Evolutionary conservation across 1,139 yeast species (phyloP).

Genomic region (Taiozyma sp.): DNA sequence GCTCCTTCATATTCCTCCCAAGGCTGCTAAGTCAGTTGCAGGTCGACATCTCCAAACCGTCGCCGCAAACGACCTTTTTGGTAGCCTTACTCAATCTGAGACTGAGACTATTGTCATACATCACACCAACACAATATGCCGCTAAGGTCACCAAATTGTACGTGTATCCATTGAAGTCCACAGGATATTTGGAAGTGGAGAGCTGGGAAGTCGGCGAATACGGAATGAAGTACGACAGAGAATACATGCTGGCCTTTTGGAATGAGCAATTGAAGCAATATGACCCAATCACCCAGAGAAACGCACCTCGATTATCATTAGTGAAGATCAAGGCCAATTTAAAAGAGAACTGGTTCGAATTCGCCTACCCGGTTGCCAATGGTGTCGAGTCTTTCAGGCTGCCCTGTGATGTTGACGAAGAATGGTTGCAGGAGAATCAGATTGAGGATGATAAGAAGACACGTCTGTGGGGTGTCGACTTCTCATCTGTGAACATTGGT

Average conservation of each 20-base stretch:
- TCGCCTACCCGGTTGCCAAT: conserved; percentile 24
- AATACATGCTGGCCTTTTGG: conserved; percentile 32
- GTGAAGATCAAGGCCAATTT: conserved; percentile 26
- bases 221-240: conserved; percentile 40
- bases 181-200: conserved; percentile 30
- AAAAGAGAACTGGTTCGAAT: conserved; percentile 23
- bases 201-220: conserved; percentile 31
- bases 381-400: conserved; percentile 20
- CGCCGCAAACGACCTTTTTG: neutral
- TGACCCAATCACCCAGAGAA: conserved; percentile 31
- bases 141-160: conserved; percentile 27
- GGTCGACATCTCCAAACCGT: neutral
- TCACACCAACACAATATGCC: neutral
- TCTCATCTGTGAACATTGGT: conserved; percentile 21
- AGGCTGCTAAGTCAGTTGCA: neutral
- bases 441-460: conserved; percentile 5
- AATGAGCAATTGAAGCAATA: conserved; percentile 24
- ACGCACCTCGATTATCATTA: conserved; percentile 29
- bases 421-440: conserved; percentile 20
- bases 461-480: conserved; percentile 25
- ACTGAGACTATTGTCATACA: neutral
- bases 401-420: conserved; percentile 25
- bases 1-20: neutral
- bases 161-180: conserved; percentile 39
- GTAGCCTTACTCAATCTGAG: neutral